A percentile compares a stretch with the other conserved stretches of the same genome.
Evolutionary conservation across 2,329 filamentous ascomycete genomes (phyloP).

Genomic region (Colletotrichum limetticola): DNA sequence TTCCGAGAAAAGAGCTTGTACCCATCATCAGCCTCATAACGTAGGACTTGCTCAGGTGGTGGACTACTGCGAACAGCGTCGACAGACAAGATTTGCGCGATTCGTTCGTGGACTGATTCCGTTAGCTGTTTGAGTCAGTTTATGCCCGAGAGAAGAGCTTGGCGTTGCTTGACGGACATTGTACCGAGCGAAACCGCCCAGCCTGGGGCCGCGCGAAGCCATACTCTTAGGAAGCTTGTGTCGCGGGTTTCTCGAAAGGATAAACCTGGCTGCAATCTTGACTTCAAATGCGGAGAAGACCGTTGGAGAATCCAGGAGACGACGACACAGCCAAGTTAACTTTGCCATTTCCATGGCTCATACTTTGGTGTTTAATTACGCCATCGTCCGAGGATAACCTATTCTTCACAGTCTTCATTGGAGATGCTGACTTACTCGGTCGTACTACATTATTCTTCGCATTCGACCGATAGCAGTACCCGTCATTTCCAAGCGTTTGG

Average conservation of each 20-base stretch:
- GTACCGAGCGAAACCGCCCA: slow-evolving; percentile 5
- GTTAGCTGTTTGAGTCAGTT: slow-evolving; percentile 10
- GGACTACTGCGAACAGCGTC: background rate
- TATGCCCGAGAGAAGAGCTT: background rate
- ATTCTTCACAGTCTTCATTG: too few relatives aligned
- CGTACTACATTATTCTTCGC: too few relatives aligned
- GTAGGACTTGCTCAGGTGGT: background rate
- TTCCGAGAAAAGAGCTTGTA: background rate
- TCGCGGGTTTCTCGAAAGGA: background rate
- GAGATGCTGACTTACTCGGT: too few relatives aligned
- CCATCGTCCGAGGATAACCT: too few relatives aligned
- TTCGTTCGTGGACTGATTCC: background rate
- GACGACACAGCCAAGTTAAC: background rate
- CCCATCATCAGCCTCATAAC: too few relatives aligned
- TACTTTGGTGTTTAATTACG: too few relatives aligned
- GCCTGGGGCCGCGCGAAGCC: background rate
- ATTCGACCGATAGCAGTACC: too few relatives aligned
- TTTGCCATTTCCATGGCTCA: background rate
- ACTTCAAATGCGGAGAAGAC: background rate
- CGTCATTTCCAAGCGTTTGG: too few relatives aligned
- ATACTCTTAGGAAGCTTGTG: background rate
- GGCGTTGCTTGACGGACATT: slow-evolving; percentile 12
- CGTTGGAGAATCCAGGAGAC: background rate
- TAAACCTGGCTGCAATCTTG: background rate
- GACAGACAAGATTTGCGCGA: background rate